Percentiles rank a stretch among this genome's conserved stretches.
phyloP scores from a whole-genome alignment of 164 flowering plant genomes.

The Paratinospora sagittata region DNA sequence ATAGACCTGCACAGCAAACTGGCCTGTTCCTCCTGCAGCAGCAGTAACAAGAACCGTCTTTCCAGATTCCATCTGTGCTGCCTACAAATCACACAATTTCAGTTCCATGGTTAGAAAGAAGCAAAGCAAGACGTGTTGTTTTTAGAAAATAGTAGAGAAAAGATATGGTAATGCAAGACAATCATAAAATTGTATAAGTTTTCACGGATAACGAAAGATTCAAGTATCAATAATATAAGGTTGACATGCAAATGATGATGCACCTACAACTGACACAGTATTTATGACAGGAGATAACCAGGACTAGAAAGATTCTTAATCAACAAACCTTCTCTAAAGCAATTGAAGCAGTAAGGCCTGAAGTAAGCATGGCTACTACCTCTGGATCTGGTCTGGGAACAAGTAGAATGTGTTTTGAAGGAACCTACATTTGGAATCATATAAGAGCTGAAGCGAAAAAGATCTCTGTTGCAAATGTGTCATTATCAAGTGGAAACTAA shows the following conservation, averaged over 20 bases:
- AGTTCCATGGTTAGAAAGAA: conserved; percentile 12
- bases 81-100: conserved; percentile 36
- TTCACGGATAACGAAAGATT: not conserved
- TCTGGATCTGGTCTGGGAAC: conserved; percentile 94
- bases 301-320: not conserved
- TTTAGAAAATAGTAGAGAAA: not conserved
- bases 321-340: conserved; percentile 74
- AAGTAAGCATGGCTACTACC: conserved; percentile 97
- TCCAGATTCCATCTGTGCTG: conserved; percentile 82
- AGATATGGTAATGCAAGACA: not conserved
- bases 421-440: conserved; percentile 46
- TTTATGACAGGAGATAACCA: not conserved
- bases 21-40: conserved; percentile 99
- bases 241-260: not conserved
- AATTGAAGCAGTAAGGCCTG: conserved; percentile 96
- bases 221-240: not conserved
- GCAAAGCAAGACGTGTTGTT: not conserved
- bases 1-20: conserved; percentile 93
- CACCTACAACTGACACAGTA: not conserved
- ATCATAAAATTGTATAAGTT: not conserved
- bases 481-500: conserved; percentile 1
- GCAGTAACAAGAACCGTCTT: conserved; percentile 92
- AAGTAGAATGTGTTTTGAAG: conserved; percentile 66
- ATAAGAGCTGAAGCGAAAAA: conserved; percentile 7
- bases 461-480: not conserved